Conservation (phyloP, 352 stramenopile species). For the Globisporangium orthogonon region DNA sequence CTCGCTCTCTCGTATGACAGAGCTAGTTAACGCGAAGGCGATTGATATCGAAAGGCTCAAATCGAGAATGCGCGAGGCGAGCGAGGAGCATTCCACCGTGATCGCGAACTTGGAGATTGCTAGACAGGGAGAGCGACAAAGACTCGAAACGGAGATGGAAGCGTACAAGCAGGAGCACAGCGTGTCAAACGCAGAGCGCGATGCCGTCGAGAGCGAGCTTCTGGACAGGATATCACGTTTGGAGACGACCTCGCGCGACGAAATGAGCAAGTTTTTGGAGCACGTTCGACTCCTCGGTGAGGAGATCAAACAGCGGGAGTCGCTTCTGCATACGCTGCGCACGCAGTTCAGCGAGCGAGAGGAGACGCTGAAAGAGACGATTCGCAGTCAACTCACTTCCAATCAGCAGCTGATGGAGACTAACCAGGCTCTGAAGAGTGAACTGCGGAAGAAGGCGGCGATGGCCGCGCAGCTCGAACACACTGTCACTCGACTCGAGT, state of each 20-base stretch:
- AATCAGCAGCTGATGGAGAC: constrained; percentile 32
- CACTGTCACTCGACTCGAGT: constrained; percentile 32
- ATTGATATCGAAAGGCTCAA: constrained; percentile 25
- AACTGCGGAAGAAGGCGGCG: constrained; percentile 22
- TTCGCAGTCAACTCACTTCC: constrained; percentile 31
- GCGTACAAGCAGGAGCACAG: constrained; percentile 19
- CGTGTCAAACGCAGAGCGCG: constrained; percentile 28
- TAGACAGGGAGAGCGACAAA: background rate
- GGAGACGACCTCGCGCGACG: background rate
- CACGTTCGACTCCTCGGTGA: constrained; percentile 1
- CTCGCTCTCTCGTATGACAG: constrained; percentile 26
- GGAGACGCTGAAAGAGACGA: constrained; percentile 22
- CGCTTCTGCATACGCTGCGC: constrained; percentile 12
- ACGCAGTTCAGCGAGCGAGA: constrained; percentile 23
- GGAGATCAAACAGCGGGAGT: constrained; percentile 13
- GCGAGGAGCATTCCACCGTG: background rate
- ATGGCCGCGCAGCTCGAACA: constrained; percentile 22
- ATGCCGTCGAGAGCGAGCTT: constrained; percentile 14
- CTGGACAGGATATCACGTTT: background rate
- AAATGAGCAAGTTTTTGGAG: background rate
- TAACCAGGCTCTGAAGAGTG: constrained; percentile 32
- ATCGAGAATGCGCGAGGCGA: constrained; percentile 9
- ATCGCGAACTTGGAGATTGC: background rate
- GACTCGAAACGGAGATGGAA: constrained; percentile 4
- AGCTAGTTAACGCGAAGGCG: constrained; percentile 32